A percentile compares a stretch with the other conserved stretches of the same genome.
These are phyloP conservation scores for Aspergillus ostianus DNA, from an alignment of 495 filamentous ascomycete genomes.

Conservation along the genomic window DNA sequence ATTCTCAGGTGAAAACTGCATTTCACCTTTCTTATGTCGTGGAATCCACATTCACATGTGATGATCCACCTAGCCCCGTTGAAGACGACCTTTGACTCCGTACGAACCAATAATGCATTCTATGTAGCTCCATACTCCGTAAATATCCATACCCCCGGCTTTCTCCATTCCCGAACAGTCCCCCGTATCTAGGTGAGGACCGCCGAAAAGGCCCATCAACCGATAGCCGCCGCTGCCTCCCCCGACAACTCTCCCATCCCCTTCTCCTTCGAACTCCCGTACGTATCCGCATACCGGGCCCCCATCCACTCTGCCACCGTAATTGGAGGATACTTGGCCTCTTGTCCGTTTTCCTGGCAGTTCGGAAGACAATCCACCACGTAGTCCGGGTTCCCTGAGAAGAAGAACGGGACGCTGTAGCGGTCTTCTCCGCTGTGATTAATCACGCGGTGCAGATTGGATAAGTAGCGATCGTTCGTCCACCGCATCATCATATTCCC, in stretches of 20 bases:
- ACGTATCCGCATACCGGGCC: conserved; percentile 26
- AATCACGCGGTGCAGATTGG: conserved; percentile 33
- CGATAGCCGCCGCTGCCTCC: no score
- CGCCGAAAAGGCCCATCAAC: no score
- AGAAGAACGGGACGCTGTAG: conserved; percentile 33
- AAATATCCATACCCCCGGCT: neutral
- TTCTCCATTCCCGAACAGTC: neutral
- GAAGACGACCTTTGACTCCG: no score
- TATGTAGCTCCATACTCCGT: neutral
- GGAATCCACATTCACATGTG: neutral
- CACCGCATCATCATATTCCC: conserved; percentile 43
- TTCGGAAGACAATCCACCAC: conserved; percentile 22
- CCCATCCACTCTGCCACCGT: conserved; percentile 27
- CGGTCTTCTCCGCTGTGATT: conserved; percentile 26
- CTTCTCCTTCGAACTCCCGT: conserved; percentile 14
- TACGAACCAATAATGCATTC: no score
- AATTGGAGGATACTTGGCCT: conserved; percentile 25
- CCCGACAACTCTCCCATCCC: conserved; percentile 11
- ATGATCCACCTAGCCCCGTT: neutral
- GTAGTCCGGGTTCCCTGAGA: conserved; percentile 25
- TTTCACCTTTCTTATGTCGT: no score
- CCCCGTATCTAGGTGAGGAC: no score
- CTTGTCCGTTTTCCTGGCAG: conserved; percentile 13
- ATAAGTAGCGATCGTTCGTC: conserved; percentile 29
- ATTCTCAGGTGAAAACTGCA: no score